These are phyloP conservation scores for Arctostaphylos glauca DNA, from an alignment of 148 eudicot species.

Conservation along the genomic window DNA sequence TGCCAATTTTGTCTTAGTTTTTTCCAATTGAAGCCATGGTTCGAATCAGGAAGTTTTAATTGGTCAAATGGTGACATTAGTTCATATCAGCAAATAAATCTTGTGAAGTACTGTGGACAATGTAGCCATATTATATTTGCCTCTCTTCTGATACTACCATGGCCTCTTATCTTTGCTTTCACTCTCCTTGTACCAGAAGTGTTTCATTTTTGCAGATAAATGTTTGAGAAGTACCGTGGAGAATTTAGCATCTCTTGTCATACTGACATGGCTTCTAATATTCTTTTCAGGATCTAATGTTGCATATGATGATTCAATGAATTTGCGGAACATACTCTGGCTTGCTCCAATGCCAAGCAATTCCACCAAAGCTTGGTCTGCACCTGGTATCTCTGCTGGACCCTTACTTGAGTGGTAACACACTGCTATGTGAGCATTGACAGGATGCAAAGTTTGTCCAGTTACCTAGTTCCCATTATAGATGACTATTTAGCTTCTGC, in stretches of 20 bases:
- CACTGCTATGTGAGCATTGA: neutral
- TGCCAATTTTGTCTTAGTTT: neutral
- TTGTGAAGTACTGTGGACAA: neutral
- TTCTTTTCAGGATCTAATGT: constrained; percentile 68
- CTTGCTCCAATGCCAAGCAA: constrained; percentile 84
- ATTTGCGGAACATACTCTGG: constrained; percentile 94
- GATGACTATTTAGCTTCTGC: neutral
- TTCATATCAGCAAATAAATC: neutral
- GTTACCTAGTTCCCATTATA: constrained; percentile 3
- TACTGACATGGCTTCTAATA: neutral
- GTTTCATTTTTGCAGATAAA: constrained; percentile 16
- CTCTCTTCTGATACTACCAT: neutral
- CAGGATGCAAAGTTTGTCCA: neutral
- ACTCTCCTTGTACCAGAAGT: constrained; percentile 63
- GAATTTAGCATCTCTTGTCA: neutral
- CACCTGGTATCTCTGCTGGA: constrained; percentile 64
- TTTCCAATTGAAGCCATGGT: neutral
- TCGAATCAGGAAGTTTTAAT: constrained; percentile 6
- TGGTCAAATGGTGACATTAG: neutral
- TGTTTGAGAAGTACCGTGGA: neutral
- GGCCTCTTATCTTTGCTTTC: constrained; percentile 16
- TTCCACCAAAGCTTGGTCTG: constrained; percentile 55
- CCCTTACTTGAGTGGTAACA: constrained; percentile 1
- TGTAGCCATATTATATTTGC: neutral
- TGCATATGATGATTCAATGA: constrained; percentile 65